A percentile compares a stretch with the other conserved stretches of the same genome.
Evolutionary conservation across 2,329 filamentous ascomycete species (phyloP).

Genomic region (Xylaria sp.): DNA sequence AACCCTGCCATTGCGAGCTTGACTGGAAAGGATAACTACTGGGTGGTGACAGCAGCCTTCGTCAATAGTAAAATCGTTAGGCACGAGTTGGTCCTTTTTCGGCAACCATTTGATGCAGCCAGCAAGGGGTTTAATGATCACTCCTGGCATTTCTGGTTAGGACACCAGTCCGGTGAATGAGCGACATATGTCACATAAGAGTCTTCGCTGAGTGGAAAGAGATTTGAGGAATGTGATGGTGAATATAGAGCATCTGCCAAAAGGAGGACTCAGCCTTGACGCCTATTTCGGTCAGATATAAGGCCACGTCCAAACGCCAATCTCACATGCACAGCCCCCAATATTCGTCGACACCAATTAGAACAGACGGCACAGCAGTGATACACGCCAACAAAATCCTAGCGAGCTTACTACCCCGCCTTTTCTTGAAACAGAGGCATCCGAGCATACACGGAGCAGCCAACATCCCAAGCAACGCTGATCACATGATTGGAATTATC

Average conservation of each 20-base stretch:
- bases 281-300: conserved; percentile 19
- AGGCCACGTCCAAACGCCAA: conserved; percentile 12
- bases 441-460: neutral
- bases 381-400: too few relatives aligned
- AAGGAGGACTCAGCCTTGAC: conserved; percentile 15
- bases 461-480: too few relatives aligned
- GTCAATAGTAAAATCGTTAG: conserved; percentile 14
- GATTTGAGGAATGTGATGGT: neutral
- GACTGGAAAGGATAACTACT: conserved; percentile 25
- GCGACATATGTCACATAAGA: neutral
- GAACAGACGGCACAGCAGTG: neutral
- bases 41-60: conserved; percentile 36
- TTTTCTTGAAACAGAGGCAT: too few relatives aligned
- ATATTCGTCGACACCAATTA: conserved; percentile 13
- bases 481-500: too few relatives aligned
- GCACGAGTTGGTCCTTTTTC: conserved; percentile 5
- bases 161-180: neutral
- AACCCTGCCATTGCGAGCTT: neutral
- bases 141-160: conserved; percentile 28
- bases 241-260: neutral
- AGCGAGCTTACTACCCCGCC: too few relatives aligned
- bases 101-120: conserved; percentile 38
- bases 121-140: conserved; percentile 25
- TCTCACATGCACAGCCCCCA: conserved; percentile 21
- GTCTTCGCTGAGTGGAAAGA: neutral